Evolutionary conservation across 441 rosid species (phyloP), one percentile per base, ranked within the genome.

Genomic region (Gossypium gossypioides): DNA sequence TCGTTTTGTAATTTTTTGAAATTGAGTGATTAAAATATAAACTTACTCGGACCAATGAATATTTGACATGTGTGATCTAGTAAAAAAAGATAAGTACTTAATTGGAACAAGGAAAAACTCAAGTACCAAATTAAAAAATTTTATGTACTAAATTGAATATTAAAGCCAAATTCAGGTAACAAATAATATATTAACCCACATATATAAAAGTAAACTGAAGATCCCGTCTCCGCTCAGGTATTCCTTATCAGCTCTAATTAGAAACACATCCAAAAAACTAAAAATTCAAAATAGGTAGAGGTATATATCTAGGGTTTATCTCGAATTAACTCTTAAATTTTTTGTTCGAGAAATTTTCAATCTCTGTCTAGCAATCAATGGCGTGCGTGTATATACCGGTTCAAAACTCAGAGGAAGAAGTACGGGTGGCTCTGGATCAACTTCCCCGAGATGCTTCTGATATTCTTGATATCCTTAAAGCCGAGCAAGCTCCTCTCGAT

Each of bases 371-470:
- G 65, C 7, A 59, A 62, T 64, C 79, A 72, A 94, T 95, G 99
- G 94, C 97, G 71, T 84, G 84, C 69, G 92, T 95, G 44, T 92
- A 95, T 82, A 92, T 95, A 71, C 98, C 99, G 16, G 97, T 95
- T 74, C 98, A 95, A 78, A 95, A 95, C 83, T 95, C 99, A 46
- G 98, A 59, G 37, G 99, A 95, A 81, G 99, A 95, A 81, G 98
- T 95, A 51, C 84, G 98, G 76, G 98, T 95, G 81, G 84, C 86
- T 68, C 89, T 95, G 72, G 96, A 95, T 80, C 98, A 95, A 79
- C 99, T 95, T 32, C 99, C 99, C 8, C 81, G 96, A 18, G 98
- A 95, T 62, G 97, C 99, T 67, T 88, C 98, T 62, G 98, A 95
- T 74, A 95, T 95, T 73, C 93, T 95, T 40, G 99, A 95, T 74